These are phyloP conservation scores for Emmonsia crescens DNA, from an alignment of 2,329 filamentous ascomycete genomes.

Conservation along the genomic window DNA sequence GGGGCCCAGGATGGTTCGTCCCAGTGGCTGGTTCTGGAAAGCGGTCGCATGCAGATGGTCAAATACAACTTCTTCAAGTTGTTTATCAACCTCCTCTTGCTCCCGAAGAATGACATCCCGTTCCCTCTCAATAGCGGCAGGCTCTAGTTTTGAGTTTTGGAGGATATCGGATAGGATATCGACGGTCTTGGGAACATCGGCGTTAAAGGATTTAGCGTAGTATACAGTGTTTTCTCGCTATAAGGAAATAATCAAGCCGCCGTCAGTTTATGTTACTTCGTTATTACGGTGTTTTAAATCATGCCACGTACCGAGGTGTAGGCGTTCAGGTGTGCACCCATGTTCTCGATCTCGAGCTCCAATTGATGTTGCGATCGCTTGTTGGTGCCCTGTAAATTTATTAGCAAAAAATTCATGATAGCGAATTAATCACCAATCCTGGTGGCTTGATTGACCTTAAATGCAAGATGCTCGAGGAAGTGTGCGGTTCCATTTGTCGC, in stretches of 20 bases:
- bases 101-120: constrained; percentile 97
- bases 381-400: constrained; percentile 57
- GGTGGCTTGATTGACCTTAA: constrained; percentile 60
- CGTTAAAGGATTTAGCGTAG: constrained; percentile 98
- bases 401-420: constrained; percentile 3
- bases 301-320: constrained; percentile 78
- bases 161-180: constrained; percentile 99
- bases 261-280: constrained; percentile 10
- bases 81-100: constrained; percentile 99
- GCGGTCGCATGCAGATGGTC: constrained; percentile 98
- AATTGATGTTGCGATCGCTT: constrained; percentile 94
- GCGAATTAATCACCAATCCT: neutral
- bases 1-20: constrained; percentile 93
- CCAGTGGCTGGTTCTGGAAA: constrained; percentile 90
- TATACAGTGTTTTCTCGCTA: constrained; percentile 99
- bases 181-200: constrained; percentile 89
- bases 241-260: constrained; percentile 5
- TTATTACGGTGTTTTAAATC: constrained; percentile 14
- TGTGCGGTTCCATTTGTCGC: constrained; percentile 98
- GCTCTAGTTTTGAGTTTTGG: constrained; percentile 97
- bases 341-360: constrained; percentile 99
- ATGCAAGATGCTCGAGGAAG: constrained; percentile 98
- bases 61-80: constrained; percentile 98
- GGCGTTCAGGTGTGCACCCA: constrained; percentile 97
- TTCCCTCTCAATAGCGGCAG: constrained; percentile 86